Evolutionary conservation across 257 asterid genomes (phyloP), one percentile per base, ranked within the genome.

Genomic region (Penstemon barbatus): DNA sequence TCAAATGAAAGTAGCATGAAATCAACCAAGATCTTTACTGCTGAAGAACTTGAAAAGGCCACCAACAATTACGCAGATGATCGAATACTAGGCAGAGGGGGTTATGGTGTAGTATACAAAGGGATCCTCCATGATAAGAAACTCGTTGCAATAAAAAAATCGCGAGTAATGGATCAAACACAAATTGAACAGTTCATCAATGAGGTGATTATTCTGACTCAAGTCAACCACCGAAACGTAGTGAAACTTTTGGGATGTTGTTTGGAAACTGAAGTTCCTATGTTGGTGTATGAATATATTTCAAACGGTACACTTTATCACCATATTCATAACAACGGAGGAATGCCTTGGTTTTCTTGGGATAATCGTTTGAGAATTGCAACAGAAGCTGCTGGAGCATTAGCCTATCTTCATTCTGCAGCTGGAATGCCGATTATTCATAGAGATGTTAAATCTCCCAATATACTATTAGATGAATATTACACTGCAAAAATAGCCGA

Each of bases 201-300:
- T 52, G 86, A 78, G 78, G 82, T 83, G 5, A 67, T 79, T n/a
- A 74, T 84, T 72, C 74, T 81, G 48, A 65, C 86, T 42, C 89
- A 77, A 50, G 63, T 84, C 6, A 84, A 79, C 8, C 86, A 84
- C 10, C 57, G 80, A 53, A 76, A 81, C 2, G 84, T 84, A 8
- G 86, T 81, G 51, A 83, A 71, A 9, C 65, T 83, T 12, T 64
- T 83, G n/a, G 88, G 82, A 15, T 78, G 78, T 65, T 83, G 85
- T 69, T 66, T 78, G 73, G 86, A 83, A 48, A 75, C 82, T 0
- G 81, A 78, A 66, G 82, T 74, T 3, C 83, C 87, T 61, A 15
- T 77, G 44, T 63, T 79, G 1, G 81, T 80, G 1, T 83, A 78
- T 25, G 85, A 80, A 18, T 78, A 57, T 10, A 57, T 78, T 33